Conservation (phyloP, 495 filamentous ascomycete species). For the Collariella sp. region DNA sequence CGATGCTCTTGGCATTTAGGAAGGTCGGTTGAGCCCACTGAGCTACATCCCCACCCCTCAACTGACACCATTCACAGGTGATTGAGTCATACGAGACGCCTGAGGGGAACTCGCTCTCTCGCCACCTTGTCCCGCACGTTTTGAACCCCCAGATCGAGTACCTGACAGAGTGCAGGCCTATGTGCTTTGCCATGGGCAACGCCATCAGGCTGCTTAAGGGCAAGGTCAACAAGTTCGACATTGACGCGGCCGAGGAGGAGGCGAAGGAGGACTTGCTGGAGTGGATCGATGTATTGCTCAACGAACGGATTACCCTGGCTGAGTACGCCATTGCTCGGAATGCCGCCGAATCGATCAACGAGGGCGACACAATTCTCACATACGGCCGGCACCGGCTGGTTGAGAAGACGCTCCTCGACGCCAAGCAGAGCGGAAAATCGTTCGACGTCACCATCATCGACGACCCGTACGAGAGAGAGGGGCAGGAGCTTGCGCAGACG, state of each 20-base stretch:
- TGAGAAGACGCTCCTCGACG: conserved; percentile 64
- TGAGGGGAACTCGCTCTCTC: conserved; percentile 66
- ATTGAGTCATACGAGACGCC: conserved; percentile 90
- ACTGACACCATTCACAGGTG: conserved; percentile 45
- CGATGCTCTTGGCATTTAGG: conserved; percentile 82
- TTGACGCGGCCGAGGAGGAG: conserved; percentile 63
- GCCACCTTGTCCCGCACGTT: conserved; percentile 84
- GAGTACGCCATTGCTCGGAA: conserved; percentile 74
- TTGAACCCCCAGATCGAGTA: conserved; percentile 93
- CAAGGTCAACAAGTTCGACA: conserved; percentile 76
- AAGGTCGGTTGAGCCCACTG: conserved; percentile 43
- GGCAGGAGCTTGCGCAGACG: conserved; percentile 60
- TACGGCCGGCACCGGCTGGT: conserved; percentile 85
- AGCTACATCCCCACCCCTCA: background rate
- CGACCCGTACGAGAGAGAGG: conserved; percentile 64
- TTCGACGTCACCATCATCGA: conserved; percentile 86
- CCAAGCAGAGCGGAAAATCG: conserved; percentile 47
- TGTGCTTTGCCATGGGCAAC: conserved; percentile 91
- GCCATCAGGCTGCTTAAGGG: conserved; percentile 91
- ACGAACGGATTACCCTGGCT: conserved; percentile 78
- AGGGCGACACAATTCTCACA: conserved; percentile 77
- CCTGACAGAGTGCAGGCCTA: conserved; percentile 80
- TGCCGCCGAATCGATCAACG: conserved; percentile 58
- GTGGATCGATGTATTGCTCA: conserved; percentile 83
- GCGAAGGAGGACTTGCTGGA: conserved; percentile 70